phyloP scores from a whole-genome alignment of 2,329 filamentous ascomycete genomes.

The Diaporthe sp. region DNA sequence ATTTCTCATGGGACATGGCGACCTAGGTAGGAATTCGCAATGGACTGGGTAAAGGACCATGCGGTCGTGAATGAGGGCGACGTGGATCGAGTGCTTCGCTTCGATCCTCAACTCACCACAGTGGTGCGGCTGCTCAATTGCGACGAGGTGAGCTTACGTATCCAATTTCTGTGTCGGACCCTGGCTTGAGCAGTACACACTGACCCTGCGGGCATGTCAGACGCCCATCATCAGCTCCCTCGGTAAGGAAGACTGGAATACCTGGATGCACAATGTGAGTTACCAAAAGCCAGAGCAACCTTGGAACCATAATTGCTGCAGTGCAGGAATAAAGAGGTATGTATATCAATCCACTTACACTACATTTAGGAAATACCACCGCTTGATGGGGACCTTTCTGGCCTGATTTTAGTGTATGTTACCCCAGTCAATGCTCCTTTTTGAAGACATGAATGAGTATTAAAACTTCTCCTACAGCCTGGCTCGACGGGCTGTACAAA shows the following conservation, averaged over 20 bases:
- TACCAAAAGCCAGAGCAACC: neutral
- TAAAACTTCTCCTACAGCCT: neutral
- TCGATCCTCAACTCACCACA: neutral
- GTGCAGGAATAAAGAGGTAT: no score
- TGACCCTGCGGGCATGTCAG: neutral
- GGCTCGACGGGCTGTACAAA: neutral
- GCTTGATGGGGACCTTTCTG: neutral
- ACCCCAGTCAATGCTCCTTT: neutral
- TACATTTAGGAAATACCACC: neutral
- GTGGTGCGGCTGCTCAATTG: neutral
- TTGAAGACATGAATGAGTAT: neutral
- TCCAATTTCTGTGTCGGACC: neutral
- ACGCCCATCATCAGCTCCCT: neutral
- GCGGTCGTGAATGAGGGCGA: neutral
- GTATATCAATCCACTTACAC: neutral
- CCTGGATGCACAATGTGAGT: neutral
- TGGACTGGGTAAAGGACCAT: neutral
- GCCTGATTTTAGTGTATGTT: constrained; percentile 15
- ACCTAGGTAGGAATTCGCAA: no score
- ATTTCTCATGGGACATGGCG: no score
- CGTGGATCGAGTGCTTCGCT: neutral
- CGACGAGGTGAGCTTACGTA: neutral
- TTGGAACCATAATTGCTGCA: neutral
- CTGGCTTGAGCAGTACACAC: neutral
- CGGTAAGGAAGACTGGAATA: neutral